A percentile compares a stretch with the other conserved stretches of the same genome.
Evolutionary conservation across 2,329 filamentous ascomycete genomes (phyloP).

Genomic region (Drechslera avenae): DNA sequence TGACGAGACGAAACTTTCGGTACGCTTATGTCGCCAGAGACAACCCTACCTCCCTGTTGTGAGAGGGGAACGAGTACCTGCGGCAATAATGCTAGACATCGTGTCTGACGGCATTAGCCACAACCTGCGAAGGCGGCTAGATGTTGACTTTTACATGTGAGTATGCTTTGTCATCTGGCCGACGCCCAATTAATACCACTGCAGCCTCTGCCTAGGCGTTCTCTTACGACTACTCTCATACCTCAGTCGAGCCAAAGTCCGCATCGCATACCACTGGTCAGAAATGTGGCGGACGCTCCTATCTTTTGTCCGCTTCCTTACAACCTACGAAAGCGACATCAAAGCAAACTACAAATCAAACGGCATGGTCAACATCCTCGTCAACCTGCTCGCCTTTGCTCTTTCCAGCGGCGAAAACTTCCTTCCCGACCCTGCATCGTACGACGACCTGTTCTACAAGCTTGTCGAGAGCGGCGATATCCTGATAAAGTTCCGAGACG

Average conservation of each 20-base stretch:
- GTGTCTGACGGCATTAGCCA: slow-evolving; percentile 93
- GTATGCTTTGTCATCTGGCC: not conserved
- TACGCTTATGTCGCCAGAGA: slow-evolving; percentile 87
- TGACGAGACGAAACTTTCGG: slow-evolving; percentile 72
- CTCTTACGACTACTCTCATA: slow-evolving; percentile 83
- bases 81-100: slow-evolving; percentile 79
- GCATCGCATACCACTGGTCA: slow-evolving; percentile 89
- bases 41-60: slow-evolving; percentile 82
- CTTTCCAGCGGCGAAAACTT: slow-evolving; percentile 89
- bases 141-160: slow-evolving; percentile 79
- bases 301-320: slow-evolving; percentile 86
- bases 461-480: slow-evolving; percentile 89
- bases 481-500: slow-evolving; percentile 79
- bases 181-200: not conserved
- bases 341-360: slow-evolving; percentile 71
- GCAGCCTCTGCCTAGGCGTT: slow-evolving; percentile 76
- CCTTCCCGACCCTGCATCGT: slow-evolving; percentile 81
- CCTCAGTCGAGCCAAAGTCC: slow-evolving; percentile 79
- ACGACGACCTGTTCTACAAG: slow-evolving; percentile 99
- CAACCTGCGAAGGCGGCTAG: slow-evolving; percentile 83
- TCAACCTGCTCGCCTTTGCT: slow-evolving; percentile 82
- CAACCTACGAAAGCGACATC: slow-evolving; percentile 81
- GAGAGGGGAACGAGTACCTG: slow-evolving; percentile 72
- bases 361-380: slow-evolving; percentile 74
- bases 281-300: slow-evolving; percentile 91